Evolutionary conservation across 2,329 filamentous ascomycete genomes (phyloP).

Genomic region (Drechslerella stenobrocha): DNA sequence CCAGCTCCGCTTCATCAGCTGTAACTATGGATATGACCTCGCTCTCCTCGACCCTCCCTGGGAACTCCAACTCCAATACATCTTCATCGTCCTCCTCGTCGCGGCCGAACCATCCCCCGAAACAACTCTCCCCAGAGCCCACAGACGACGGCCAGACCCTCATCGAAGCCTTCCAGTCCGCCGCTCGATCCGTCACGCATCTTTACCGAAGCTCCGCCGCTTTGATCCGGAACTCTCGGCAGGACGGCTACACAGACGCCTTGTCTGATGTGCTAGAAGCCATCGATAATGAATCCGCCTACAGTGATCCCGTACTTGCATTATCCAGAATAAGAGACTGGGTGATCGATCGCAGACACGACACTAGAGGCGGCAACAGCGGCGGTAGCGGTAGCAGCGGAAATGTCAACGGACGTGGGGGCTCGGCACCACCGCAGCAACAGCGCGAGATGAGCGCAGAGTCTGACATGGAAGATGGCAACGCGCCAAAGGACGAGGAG

Average conservation of each 20-base stretch:
- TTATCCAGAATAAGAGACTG: slow-evolving; percentile 47
- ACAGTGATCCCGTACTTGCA: slow-evolving; percentile 38
- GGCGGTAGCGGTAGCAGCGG: neutral
- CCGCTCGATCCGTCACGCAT: slow-evolving; percentile 44
- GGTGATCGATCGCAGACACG: slow-evolving; percentile 44
- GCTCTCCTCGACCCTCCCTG: slow-evolving; percentile 41
- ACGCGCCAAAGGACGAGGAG: slow-evolving; percentile 28
- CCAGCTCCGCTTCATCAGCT: neutral
- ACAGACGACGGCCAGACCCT: slow-evolving; percentile 30
- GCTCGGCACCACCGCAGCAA: slow-evolving; percentile 31
- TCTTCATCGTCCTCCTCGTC: neutral
- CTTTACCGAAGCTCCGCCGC: slow-evolving; percentile 39
- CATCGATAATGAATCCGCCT: slow-evolving; percentile 43
- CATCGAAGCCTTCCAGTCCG: slow-evolving; percentile 41
- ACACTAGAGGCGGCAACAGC: slow-evolving; percentile 22
- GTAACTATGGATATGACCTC: slow-evolving; percentile 46
- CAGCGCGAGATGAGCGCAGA: slow-evolving; percentile 43
- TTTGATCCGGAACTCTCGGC: slow-evolving; percentile 38
- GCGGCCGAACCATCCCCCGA: slow-evolving; percentile 14
- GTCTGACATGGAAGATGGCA: slow-evolving; percentile 32
- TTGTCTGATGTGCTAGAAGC: slow-evolving; percentile 44
- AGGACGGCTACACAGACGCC: slow-evolving; percentile 42
- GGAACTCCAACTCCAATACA: slow-evolving; percentile 11
- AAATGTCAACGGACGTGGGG: slow-evolving; percentile 1
- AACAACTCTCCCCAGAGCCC: slow-evolving; percentile 33